Percentiles rank a stretch among this genome's conserved stretches.
Evolutionary conservation across 768 basidiomycete species (phyloP).

Genomic region (Chalciporus sphaerocephalus): DNA sequence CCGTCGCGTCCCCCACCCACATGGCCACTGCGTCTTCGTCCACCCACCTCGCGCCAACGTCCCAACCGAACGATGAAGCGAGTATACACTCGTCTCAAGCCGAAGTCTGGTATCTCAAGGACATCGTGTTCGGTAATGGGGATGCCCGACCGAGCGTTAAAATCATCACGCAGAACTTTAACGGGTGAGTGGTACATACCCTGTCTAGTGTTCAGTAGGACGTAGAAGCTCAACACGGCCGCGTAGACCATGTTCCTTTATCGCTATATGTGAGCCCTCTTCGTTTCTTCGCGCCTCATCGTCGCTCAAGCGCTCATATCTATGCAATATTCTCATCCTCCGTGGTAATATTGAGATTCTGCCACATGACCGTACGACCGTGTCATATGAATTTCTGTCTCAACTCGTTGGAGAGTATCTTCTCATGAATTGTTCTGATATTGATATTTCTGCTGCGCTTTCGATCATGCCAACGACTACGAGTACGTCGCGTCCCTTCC

Average conservation of each 20-base stretch:
- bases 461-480: conserved; percentile 57
- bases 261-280: conserved; percentile 68
- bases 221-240: not conserved
- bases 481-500: conserved; percentile 43
- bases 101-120: conserved; percentile 78
- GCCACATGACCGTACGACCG: conserved; percentile 59
- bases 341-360: conserved; percentile 75
- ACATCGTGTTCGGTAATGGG: conserved; percentile 47
- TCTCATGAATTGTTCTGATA: conserved; percentile 45
- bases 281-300: not conserved
- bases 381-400: conserved; percentile 82
- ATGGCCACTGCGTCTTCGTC: not conserved
- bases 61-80: conserved; percentile 10
- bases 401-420: conserved; percentile 82
- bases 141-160: conserved; percentile 37
- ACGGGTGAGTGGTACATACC: conserved; percentile 55
- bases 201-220: not conserved
- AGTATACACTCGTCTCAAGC: conserved; percentile 27
- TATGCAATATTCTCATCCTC: conserved; percentile 82
- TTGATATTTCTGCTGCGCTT: conserved; percentile 31
- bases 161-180: conserved; percentile 80
- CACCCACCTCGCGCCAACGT: conserved; percentile 8
- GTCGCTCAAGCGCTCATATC: not conserved
- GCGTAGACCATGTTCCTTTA: conserved; percentile 81
- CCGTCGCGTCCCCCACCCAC: not conserved